phyloP scores from a whole-genome alignment of 441 rosid genomes.

The Biscutella laevigata region DNA sequence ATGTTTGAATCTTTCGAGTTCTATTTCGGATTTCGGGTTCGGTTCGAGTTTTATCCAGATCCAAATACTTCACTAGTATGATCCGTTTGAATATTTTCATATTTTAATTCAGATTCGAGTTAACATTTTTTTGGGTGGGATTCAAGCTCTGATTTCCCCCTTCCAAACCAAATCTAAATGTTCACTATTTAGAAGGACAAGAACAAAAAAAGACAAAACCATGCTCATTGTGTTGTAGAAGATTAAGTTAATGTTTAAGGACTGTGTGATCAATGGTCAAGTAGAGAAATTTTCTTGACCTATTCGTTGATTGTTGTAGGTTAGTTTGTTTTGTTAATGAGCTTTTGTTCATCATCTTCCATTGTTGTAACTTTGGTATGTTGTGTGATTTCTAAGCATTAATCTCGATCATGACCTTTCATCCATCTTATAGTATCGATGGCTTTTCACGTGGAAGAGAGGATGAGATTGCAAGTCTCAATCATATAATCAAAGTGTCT shows the following conservation, averaged over 20 bases:
- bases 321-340: constrained; percentile 15
- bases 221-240: no score
- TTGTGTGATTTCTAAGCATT: constrained; percentile 20
- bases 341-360: constrained; percentile 14
- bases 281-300: constrained; percentile 6
- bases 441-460: not conserved
- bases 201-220: no score
- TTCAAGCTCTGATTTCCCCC: no score
- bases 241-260: constrained; percentile 21
- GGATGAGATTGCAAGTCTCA: constrained; percentile 28
- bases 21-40: no score
- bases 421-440: not conserved
- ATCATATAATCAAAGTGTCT: constrained; percentile 18
- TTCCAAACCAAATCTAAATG: no score
- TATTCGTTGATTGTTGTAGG: constrained; percentile 7
- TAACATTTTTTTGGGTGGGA: no score
- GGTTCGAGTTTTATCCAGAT: no score
- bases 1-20: no score
- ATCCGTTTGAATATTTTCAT: no score
- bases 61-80: no score
- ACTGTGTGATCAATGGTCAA: constrained; percentile 4
- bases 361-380: not conserved
- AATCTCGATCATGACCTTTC: constrained; percentile 8
- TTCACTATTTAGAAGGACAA: no score
- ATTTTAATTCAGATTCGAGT: no score